Base-by-base conservation (phyloP, 306 rosid genomes). In the Urtica urens region DNA sequence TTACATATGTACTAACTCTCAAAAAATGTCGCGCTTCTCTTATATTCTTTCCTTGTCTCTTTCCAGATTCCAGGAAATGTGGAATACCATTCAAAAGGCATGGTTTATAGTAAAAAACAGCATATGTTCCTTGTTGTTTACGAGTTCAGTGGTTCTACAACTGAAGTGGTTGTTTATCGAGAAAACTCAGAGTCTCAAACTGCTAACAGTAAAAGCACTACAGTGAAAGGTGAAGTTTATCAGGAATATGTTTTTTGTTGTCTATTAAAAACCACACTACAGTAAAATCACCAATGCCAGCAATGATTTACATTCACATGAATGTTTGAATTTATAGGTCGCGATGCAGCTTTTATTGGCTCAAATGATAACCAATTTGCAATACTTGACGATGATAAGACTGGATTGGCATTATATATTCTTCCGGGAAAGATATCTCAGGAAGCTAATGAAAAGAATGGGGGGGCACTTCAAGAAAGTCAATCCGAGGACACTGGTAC, bases 291-390 rank as follows among this genome's bases (percentile, higher is more conserved):
- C 24, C 16, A 20, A 21, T 23, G 49, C 34, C 64, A 31, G 37
- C 10, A 31, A 0, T 31, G 13, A 1, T n/a, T 31, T 7, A 31
- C 40, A 35, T 35, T 35, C 55, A 59, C 19, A 28, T 40, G 62
- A 17, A 42, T 26, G 25, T 55, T 28, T 54, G 65, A 72, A 49
- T 71, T 66, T 55, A 65, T 53, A 92, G 99, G 99, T 60, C 75
- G 66, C 60, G 99, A 85, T 72, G 96, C 83, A 46, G 96, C 99
- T 67, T 85, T 92, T 67, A 65, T 92, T 71, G 99, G 99, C 37
- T 83, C 85, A 72, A 82, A 69, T 27, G 96, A 92, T 62, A 85
- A 77, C 59, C 99, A 92, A 70, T 92, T 82, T 79, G 93, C 92
- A 28, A 68, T 85, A 62, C 96, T 92, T 19, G 99, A 92, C 47